phyloP scores from a whole-genome alignment of 208 protist species.

The Leishmania tropica region DNA sequence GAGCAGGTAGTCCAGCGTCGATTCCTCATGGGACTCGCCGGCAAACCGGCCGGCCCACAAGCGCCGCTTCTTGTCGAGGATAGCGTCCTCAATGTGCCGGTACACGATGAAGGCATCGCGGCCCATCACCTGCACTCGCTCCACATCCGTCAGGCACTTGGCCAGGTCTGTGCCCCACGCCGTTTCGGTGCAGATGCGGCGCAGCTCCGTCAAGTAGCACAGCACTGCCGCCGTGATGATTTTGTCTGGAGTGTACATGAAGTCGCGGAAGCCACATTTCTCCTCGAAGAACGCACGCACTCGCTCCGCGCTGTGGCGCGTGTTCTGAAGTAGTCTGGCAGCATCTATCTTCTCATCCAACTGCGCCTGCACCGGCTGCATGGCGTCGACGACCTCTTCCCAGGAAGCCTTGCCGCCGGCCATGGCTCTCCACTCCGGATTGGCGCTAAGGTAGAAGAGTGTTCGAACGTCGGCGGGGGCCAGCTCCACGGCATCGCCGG shows the following conservation, averaged over 20 bases:
- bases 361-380: slow-evolving; percentile 46
- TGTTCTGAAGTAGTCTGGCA: slow-evolving; percentile 80
- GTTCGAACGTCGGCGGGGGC: slow-evolving; percentile 68
- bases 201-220: slow-evolving; percentile 78
- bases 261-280: slow-evolving; percentile 91
- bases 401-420: slow-evolving; percentile 50
- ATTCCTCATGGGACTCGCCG: slow-evolving; percentile 85
- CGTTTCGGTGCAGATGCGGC: slow-evolving; percentile 67
- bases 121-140: slow-evolving; percentile 76
- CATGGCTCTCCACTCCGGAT: slow-evolving; percentile 37
- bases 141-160: slow-evolving; percentile 63
- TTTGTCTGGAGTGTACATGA: slow-evolving; percentile 89
- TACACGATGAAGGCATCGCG: slow-evolving; percentile 76
- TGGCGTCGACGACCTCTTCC: slow-evolving; percentile 57
- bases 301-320: slow-evolving; percentile 66
- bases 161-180: slow-evolving; percentile 75
- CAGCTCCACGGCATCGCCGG: slow-evolving; percentile 40
- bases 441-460: slow-evolving; percentile 76
- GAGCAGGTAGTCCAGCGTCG: slow-evolving; percentile 87
- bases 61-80: slow-evolving; percentile 81
- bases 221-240: slow-evolving; percentile 82
- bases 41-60: slow-evolving; percentile 85
- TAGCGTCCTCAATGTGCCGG: slow-evolving; percentile 77
- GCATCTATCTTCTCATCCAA: slow-evolving; percentile 85
- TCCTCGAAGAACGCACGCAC: slow-evolving; percentile 87